Evolutionary conservation across 2,329 filamentous ascomycete genomes (phyloP).

Genomic region (Daldinia eschscholtzii): DNA sequence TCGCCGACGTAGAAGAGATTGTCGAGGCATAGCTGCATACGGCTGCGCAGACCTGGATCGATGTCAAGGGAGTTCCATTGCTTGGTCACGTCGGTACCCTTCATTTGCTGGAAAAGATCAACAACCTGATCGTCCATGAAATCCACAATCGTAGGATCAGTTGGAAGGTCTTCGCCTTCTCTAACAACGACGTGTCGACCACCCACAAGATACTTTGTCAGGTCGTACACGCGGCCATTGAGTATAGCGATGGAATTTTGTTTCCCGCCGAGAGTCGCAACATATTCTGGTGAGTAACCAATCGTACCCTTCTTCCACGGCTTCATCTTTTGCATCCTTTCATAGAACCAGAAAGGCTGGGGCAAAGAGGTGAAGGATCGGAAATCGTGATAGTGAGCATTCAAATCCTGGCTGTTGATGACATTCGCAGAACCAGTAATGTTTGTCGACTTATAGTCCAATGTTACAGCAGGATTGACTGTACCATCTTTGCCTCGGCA

Average conservation of each 20-base stretch:
- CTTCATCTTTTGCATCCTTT: conserved; percentile 85
- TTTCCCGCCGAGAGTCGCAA: conserved; percentile 75
- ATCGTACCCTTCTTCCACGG: conserved; percentile 88
- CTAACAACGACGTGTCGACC: conserved; percentile 75
- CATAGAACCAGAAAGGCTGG: conserved; percentile 90
- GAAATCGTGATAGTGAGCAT: conserved; percentile 92
- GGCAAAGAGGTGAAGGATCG: conserved; percentile 84
- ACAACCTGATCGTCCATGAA: conserved; percentile 86
- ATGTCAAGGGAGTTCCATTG: conserved; percentile 81
- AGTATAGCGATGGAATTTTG: conserved; percentile 81
- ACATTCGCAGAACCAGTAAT: conserved; percentile 74
- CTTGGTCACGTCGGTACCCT: conserved; percentile 85
- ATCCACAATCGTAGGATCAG: conserved; percentile 67
- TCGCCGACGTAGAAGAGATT: conserved; percentile 96
- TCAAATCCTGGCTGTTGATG: conserved; percentile 75
- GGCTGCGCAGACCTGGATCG: conserved; percentile 65
- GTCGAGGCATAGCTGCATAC: conserved; percentile 87
- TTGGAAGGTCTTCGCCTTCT: conserved; percentile 62
- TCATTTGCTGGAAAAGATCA: conserved; percentile 78
- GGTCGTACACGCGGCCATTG: conserved; percentile 84
- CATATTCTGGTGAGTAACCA: conserved; percentile 83
- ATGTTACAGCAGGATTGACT: conserved; percentile 77
- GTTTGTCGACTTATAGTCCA: conserved; percentile 87
- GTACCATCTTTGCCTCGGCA: conserved; percentile 80
- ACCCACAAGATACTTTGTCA: conserved; percentile 84